Base-by-base conservation (phyloP, 2,329 filamentous ascomycete genomes). In the Fusarium albosuccineum region DNA sequence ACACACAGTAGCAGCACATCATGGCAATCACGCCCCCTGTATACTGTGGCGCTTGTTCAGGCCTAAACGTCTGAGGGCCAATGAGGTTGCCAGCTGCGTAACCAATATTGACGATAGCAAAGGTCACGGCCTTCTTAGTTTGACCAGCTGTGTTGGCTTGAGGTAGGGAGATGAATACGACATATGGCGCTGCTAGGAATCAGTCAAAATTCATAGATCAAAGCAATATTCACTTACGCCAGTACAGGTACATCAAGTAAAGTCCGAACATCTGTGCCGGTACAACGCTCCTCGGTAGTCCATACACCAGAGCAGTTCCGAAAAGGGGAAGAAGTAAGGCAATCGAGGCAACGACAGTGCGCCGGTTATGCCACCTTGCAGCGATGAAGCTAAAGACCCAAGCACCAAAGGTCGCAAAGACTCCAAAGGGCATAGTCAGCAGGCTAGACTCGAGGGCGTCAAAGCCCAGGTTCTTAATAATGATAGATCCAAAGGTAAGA, bases 91-190 rank as follows among this genome's bases (percentile, higher is more conserved):
- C 75, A 1, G 42, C 34, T n/a, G 65, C 69, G 57, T 73, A 86
- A 0, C 81, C 82, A 14, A 84, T 73, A 64, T 83, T 82, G 10
- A 82, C 75, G 22, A 82, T 75, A 26, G 82, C 73, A 17, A 83
- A 83, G 6, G 75, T 70, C 2, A 81, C 82, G 0, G 71, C 73
- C 61, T 82, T 76, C 60, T 78, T 78, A 7, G 76, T 78, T 46
- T 77, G 74, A 5, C 76, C 75, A 4, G 76, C 74, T 1, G 74
- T 77, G 56, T 79, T 79, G 22, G 57, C 57, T 26, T 58, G 53
- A 10, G 53, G 42, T 7, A 57, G 53, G 17, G 42, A 48, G 26
- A 57, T 49, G 36, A 27, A 37, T 7, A 48, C 53, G 6, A 49
- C 44, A 34, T 57, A 57, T 3, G 53, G 53, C 5, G 42, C 53